Evolutionary conservation across 192 early-diverging fungal species (phyloP).

Genomic region (Linderina pennispora): DNA sequence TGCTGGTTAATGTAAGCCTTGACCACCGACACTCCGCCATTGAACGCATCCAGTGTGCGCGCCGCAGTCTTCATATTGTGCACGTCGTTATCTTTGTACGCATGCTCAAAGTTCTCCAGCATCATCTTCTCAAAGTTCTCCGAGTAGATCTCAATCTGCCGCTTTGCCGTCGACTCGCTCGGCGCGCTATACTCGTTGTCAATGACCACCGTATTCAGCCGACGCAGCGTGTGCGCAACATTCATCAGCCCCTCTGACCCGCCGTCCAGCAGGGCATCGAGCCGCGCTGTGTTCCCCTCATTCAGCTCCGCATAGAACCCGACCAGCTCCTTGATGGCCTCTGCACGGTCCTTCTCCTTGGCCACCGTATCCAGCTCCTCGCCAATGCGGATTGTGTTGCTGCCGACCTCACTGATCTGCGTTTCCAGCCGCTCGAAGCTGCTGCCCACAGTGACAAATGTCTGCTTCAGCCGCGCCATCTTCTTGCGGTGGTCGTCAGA

Average conservation of each 20-base stretch:
- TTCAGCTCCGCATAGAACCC: slow-evolving; percentile 93
- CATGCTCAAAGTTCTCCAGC: slow-evolving; percentile 80
- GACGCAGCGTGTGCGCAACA: slow-evolving; percentile 78
- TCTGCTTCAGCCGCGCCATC: slow-evolving; percentile 67
- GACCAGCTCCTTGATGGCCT: slow-evolving; percentile 85
- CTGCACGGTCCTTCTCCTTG: slow-evolving; percentile 81
- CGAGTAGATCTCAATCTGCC: slow-evolving; percentile 86
- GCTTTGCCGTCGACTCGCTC: slow-evolving; percentile 55
- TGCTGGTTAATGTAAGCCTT: slow-evolving; percentile 97
- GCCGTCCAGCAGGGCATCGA: slow-evolving; percentile 69
- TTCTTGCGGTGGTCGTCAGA: slow-evolving; percentile 72
- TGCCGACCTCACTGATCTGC: slow-evolving; percentile 87
- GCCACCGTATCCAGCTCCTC: slow-evolving; percentile 97
- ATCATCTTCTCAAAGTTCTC: slow-evolving; percentile 89
- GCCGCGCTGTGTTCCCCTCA: slow-evolving; percentile 57
- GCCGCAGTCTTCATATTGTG: slow-evolving; percentile 70
- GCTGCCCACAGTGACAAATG: slow-evolving; percentile 82
- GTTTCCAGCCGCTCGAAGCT: slow-evolving; percentile 85
- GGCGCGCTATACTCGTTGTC: slow-evolving; percentile 45
- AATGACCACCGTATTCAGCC: slow-evolving; percentile 67
- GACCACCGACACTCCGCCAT: slow-evolving; percentile 90
- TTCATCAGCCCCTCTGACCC: slow-evolving; percentile 83
- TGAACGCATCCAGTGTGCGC: slow-evolving; percentile 85
- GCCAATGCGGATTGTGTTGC: slow-evolving; percentile 94
- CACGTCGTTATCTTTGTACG: slow-evolving; percentile 71